Base-by-base conservation (phyloP, 169 alveolate genomes). In the Eimeria acervulina region DNA sequence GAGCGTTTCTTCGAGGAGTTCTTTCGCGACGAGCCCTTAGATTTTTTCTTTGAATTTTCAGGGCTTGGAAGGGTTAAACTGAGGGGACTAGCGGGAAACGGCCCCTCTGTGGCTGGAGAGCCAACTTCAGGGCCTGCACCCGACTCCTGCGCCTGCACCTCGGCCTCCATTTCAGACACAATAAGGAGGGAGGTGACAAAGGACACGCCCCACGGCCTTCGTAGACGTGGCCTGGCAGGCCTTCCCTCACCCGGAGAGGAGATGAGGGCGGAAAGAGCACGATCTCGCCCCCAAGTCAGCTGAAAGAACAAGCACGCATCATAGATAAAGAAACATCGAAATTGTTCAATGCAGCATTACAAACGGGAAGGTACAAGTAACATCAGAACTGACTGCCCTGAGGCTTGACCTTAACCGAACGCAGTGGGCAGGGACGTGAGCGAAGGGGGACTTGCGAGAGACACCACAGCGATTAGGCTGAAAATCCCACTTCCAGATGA, bases 181-280 rank as follows among this genome's bases (percentile, higher is more conserved):
- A 68, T 23, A 31, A 33, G 26, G 47, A 31, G 28, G 44, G 80
- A 68, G 80, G 47, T 0, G 47, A 12, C 40, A 31, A 33, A 68
- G 47, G 80, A 47, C n/a, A n/a, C 47, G 23, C 80, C 80, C 80
- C 80, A 68, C 80, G 80, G 47, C 44, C 44, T 31, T 68, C n/a
- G 28, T 68, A 33, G 28, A 13, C 44, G n/a, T 33, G 42, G n/a
- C 47, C 47, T 31, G 80, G 80, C 80, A 68, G 80, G 80, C 80
- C 80, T 63, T 68, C 80, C 80, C 8, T 68, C 80, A 68, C 80
- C 12, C 2, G 26, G 44, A 47, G 33, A 68, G 80, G 80, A n/a
- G 80, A n/a, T 31, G 47, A 31, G 44, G 80, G 80, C 80, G 80
- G 12, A 68, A 13, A 15, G 80, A 47, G 47, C 80, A 68, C 47